Percentiles rank a stretch among this genome's conserved stretches.
phyloP scores from a whole-genome alignment of 2,329 filamentous ascomycete genomes.

The Penicillium sp. region DNA sequence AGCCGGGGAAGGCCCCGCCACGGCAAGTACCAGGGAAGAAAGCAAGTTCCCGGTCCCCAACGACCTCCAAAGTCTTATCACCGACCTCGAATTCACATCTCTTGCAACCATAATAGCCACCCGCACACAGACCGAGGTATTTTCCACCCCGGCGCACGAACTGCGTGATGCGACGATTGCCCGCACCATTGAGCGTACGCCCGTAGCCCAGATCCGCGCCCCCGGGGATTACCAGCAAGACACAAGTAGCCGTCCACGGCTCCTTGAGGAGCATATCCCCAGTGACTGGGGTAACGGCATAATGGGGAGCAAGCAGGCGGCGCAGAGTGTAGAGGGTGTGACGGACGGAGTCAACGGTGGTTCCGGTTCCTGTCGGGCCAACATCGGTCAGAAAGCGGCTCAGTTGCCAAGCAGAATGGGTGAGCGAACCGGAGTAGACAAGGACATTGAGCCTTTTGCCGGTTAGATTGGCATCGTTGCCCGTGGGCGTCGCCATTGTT shows the following conservation, averaged over 20 bases:
- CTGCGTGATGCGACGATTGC: constrained; percentile 76
- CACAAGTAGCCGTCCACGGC: constrained; percentile 83
- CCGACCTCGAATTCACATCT: constrained; percentile 91
- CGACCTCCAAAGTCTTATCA: constrained; percentile 72
- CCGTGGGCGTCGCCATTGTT: constrained; percentile 32
- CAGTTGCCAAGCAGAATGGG: constrained; percentile 23
- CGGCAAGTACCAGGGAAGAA: constrained; percentile 87
- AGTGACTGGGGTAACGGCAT: constrained; percentile 83
- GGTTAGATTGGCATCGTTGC: constrained; percentile 48
- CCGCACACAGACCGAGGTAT: constrained; percentile 90
- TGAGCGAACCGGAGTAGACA: constrained; percentile 73
- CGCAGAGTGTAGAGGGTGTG: constrained; percentile 85
- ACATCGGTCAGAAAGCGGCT: constrained; percentile 28
- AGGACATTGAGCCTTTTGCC: constrained; percentile 78
- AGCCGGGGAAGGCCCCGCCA: constrained; percentile 81
- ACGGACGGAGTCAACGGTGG: constrained; percentile 79
- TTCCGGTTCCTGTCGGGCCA: constrained; percentile 64
- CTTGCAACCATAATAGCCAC: constrained; percentile 80
- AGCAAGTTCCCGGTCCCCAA: constrained; percentile 75
- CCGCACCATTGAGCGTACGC: constrained; percentile 76
- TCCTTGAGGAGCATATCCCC: constrained; percentile 79
- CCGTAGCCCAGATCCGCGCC: constrained; percentile 94
- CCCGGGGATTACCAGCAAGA: constrained; percentile 84
- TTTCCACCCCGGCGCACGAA: constrained; percentile 80
- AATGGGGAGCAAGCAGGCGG: constrained; percentile 79